Base-by-base conservation (phyloP, 345 rosid species). In the Adansonia digitata region DNA sequence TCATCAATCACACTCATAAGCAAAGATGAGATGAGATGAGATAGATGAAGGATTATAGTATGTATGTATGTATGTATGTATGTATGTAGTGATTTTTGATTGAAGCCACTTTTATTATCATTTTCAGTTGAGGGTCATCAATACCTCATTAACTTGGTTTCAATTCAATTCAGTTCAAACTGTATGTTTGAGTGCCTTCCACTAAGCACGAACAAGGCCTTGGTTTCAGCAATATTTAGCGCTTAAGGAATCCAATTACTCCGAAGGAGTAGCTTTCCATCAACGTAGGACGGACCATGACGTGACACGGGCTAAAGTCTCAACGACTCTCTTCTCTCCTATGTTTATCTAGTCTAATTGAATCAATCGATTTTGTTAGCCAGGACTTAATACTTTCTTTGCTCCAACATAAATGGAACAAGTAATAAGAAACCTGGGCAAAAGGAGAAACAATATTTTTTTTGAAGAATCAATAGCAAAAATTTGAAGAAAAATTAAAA, bases 171-270 rank as follows among this genome's bases (percentile, higher is more conserved):
- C 64, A 74, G 71, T 77, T 78, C 85, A 84, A 84, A 74, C 20
- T 61, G 49, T 63, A 4, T 56, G 63, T 57, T 87, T 81, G 88
- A 87, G 88, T 85, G 86, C 77, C 87, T 84, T 87, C 86, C 90
- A 86, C 89, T 80, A 74, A 72, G 77, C 29, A 7, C 5, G 75
- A 74, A 72, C 75, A 77, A 11, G 55, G 31, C 81, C 86, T 73
- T 77, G 77, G 81, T 78, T 86, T 82, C 62, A 66, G 91, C 84
- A 88, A 76, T 81, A 61, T 89, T 92, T 92, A 77, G 88, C 89
- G 96, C 87, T 87, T 76, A 94, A 90, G 96, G 90, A 89, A 90
- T 84, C 57, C 49, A 77, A 57, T 81, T 72, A 42, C 27, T 76
- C 26, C 46, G 11, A 2, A 10, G 14, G 46, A 10, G 46, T 10